These are phyloP conservation scores for Alternaria postmessia DNA, from an alignment of 2,329 filamentous ascomycete species.

Conservation along the genomic window DNA sequence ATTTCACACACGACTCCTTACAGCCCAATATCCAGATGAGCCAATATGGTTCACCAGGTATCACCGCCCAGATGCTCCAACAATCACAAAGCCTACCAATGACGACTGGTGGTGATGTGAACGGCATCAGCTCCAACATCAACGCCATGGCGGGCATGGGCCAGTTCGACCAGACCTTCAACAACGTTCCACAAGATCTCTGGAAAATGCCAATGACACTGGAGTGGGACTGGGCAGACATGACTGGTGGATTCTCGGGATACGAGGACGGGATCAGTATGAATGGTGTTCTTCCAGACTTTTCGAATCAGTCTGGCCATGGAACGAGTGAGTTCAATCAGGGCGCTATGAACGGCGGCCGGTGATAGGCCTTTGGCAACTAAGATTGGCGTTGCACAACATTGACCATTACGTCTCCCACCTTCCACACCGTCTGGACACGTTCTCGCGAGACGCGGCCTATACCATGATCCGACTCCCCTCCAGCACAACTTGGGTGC, in stretches of 20 bases:
- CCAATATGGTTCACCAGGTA: constrained; percentile 43
- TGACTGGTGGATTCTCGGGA: constrained; percentile 48
- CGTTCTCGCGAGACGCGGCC: background rate
- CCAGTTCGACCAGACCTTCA: constrained; percentile 80
- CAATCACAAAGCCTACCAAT: constrained; percentile 35
- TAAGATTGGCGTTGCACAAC: background rate
- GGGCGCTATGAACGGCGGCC: constrained; percentile 43
- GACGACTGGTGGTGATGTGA: constrained; percentile 32
- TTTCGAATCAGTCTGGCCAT: constrained; percentile 32
- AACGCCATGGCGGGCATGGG: constrained; percentile 45
- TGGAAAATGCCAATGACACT: constrained; percentile 97
- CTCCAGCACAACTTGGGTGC: background rate
- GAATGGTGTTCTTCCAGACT: constrained; percentile 50
- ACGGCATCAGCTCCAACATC: constrained; percentile 35
- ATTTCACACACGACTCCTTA: constrained; percentile 51
- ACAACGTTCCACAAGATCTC: constrained; percentile 80
- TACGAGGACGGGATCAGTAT: constrained; percentile 51
- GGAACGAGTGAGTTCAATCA: constrained; percentile 48
- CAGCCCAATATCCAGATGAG: constrained; percentile 37
- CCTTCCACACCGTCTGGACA: background rate
- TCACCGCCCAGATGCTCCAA: constrained; percentile 43
- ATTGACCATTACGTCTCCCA: constrained; percentile 1
- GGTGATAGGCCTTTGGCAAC: constrained; percentile 12
- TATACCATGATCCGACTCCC: background rate
- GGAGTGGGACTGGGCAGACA: constrained; percentile 82